Evolutionary conservation across 106 monocot species (phyloP).

Genomic region (Ottelia alismoides): DNA sequence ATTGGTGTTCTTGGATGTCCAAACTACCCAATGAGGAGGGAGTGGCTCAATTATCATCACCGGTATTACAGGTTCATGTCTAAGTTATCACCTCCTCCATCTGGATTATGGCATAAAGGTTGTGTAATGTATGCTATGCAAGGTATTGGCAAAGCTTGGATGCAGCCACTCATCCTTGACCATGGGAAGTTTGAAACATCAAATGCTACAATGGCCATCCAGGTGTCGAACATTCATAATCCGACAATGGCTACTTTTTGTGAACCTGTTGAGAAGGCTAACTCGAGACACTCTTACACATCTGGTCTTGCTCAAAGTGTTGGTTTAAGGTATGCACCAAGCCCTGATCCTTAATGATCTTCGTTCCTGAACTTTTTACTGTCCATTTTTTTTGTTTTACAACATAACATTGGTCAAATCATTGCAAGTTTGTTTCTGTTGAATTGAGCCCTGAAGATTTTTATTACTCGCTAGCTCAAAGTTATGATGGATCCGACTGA

Average conservation of each 20-base stretch:
- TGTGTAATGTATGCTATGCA: constrained; percentile 66
- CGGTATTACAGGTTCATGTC: constrained; percentile 56
- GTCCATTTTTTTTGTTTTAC: too few relatives aligned
- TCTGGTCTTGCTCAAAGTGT: constrained; percentile 69
- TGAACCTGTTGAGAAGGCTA: constrained; percentile 83
- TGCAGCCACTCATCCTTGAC: constrained; percentile 70
- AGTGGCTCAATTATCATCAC: constrained; percentile 87
- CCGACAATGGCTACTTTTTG: constrained; percentile 73
- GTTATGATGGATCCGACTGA: too few relatives aligned
- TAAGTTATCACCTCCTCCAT: constrained; percentile 45
- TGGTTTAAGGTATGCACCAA: constrained; percentile 66
- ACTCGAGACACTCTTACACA: constrained; percentile 76
- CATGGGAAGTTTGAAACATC: constrained; percentile 18
- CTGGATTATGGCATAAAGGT: constrained; percentile 69
- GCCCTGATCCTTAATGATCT: too few relatives aligned
- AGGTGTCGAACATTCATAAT: constrained; percentile 59
- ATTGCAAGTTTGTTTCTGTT: too few relatives aligned
- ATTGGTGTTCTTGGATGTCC: constrained; percentile 35
- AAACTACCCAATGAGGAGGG: constrained; percentile 84
- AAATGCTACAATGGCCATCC: constrained; percentile 20
- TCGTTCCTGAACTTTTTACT: too few relatives aligned
- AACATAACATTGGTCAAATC: too few relatives aligned
- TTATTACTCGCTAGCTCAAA: too few relatives aligned
- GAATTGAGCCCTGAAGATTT: too few relatives aligned
- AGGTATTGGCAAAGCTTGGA: constrained; percentile 77